A percentile compares a stretch with the other conserved stretches of the same genome.
phyloP scores from a whole-genome alignment of 306 rosid genomes.

The Geum urbanum region DNA sequence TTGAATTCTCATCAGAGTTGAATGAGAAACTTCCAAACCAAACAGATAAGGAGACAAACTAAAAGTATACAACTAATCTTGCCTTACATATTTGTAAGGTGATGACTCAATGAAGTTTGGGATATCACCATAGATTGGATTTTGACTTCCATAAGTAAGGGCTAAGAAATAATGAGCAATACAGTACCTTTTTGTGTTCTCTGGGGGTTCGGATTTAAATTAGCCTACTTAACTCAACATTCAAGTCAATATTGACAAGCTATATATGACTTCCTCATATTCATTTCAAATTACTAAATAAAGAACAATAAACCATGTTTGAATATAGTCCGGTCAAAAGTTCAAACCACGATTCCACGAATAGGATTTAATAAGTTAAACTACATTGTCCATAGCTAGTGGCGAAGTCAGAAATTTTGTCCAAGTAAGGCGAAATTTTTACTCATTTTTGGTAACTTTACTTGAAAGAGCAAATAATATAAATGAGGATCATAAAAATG shows the following conservation, averaged over 20 bases:
- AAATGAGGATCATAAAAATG: too few relatives aligned
- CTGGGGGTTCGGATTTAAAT: background rate
- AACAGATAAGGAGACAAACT: background rate
- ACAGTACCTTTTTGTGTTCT: background rate
- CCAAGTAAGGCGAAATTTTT: too few relatives aligned
- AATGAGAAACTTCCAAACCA: constrained; percentile 3
- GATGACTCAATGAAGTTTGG: background rate
- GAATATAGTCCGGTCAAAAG: background rate
- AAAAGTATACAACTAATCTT: background rate
- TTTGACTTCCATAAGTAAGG: background rate
- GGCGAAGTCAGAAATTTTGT: too few relatives aligned
- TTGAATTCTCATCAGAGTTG: background rate
- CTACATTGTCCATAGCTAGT: too few relatives aligned
- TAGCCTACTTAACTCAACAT: background rate
- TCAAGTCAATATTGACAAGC: constrained; percentile 2
- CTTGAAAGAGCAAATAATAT: too few relatives aligned
- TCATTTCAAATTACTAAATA: background rate
- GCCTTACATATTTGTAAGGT: background rate
- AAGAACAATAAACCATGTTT: background rate
- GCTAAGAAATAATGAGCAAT: background rate
- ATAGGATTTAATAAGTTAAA: too few relatives aligned
- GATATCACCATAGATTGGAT: background rate
- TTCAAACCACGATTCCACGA: background rate
- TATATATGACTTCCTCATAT: background rate
- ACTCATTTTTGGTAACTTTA: too few relatives aligned